Base-by-base conservation (phyloP, 2,329 filamentous ascomycete genomes). In the Phoma sp. region DNA sequence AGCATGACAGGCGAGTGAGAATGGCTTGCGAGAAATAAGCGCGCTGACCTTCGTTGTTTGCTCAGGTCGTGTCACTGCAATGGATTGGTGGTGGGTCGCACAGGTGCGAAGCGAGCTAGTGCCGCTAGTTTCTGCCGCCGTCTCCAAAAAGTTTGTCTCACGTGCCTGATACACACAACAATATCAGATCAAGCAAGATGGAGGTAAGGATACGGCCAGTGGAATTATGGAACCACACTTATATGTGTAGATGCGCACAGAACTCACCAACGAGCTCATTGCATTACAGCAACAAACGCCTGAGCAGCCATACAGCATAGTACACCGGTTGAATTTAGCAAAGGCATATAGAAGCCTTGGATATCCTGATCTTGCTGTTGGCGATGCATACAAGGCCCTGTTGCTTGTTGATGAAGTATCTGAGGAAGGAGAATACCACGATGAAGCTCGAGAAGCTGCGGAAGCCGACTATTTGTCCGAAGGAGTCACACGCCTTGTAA, bases 331-430 rank as follows among this genome's bases (percentile, higher is more conserved):
- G 7, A 83, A 88, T 59, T 85, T 93, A 26, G 91, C 91, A 20
- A 78, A 84, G 28, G 80, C 89, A 34, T 87, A 97, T 74, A 83
- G 87, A 14, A 80, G 86, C 38, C 81, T 97, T 39, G 91, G 87
- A 30, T 98, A 96, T 74, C 91, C 92, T 0, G 95, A 99, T 73
- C 84, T 99, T 32, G 92, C 92, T 5, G 88, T 89, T 10, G 91
- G 92, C 28, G 93, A 97, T 79, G 91, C 92, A 5, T 98, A 98
- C 73, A 88, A 90, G 49, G 92, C 93, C 1, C 82, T 98, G n/a
- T 84, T 96, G 4, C 79, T 99, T 39, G 84, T 90, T 14, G 93
- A 98, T 69, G 91, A 95, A 61, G 83, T 92, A 29, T 76, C 82
- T 59, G 88, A 95, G 49, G 90, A 93, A 57, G 84, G 85, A 32